Evolutionary conservation across 805 yeast species (phyloP).

Genomic region (Saccharomycopsis capsularis): DNA sequence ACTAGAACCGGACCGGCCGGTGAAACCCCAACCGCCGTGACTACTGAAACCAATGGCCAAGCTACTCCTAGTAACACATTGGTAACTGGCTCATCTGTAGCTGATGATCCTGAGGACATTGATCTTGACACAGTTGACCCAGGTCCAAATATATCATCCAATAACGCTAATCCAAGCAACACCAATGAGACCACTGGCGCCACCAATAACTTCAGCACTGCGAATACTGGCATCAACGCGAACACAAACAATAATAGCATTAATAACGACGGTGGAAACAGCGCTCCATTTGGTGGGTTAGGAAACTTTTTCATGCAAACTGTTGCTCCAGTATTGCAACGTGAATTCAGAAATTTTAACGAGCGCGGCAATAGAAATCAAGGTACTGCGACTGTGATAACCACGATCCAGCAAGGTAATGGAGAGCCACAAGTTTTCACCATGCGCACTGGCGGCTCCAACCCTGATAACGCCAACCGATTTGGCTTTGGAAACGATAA

Average conservation of each 20-base stretch:
- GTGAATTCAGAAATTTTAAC: constrained; percentile 3
- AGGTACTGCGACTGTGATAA: constrained; percentile 1
- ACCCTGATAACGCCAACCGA: not conserved
- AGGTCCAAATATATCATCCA: too few relatives aligned
- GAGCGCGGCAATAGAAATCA: not conserved
- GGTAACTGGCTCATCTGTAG: not conserved
- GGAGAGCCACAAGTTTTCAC: not conserved
- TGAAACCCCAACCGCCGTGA: too few relatives aligned
- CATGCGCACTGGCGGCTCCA: not conserved
- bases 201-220: not conserved
- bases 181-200: not conserved
- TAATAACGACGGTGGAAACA: not conserved
- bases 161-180: not conserved
- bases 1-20: too few relatives aligned
- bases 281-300: not conserved
- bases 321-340: constrained; percentile 9
- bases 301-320: constrained; percentile 7
- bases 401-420: not conserved
- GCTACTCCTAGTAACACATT: not conserved
- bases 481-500: too few relatives aligned
- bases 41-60: too few relatives aligned
- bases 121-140: not conserved
- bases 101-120: constrained; percentile 6
- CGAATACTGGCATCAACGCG: not conserved
- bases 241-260: not conserved